Evolutionary conservation across 345 rosid genomes (phyloP), one percentile per base, ranked within the genome.

Genomic region (Populus davidiana): DNA sequence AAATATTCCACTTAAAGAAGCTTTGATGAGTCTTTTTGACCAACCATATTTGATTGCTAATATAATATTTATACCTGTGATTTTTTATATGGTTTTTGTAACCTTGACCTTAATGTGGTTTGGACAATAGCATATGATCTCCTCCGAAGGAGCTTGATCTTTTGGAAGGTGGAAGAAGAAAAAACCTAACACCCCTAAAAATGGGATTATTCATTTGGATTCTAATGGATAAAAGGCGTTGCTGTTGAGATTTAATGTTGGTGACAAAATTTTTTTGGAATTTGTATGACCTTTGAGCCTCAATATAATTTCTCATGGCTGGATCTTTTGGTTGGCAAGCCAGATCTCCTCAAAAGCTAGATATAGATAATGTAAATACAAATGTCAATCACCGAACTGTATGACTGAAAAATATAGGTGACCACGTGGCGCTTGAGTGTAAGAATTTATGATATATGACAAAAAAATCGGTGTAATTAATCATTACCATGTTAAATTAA

Each of bases 121-220:
- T 66, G 43, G 47, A 72, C 62, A 71, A 59, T 4, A 67, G 49
- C 75, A 72, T 43, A 11, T 67, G 64, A 71, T 74, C 39, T 56
- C 18, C 39, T 69, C 64, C 64, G 41, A 65, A 20, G 64, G 23
- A 62, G 61, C 29, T 67, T 67, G 71, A 72, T 78, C 33, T 31
- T 61, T 72, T 73, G 68, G 75, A 78, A 41, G 75, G 69, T 79
- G 9, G 47, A 71, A 63, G 78, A 79, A 79, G 78, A 77, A 75
- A 63, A 36, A 78, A 85, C 84, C 84, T 72, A 72, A 80, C 44
- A 33, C 71, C 6, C 20, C 16, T 25, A 35, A 78, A 70, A 21
- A 52, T 35, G 23, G 71, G 27, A 6, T 31, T 44, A 50, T 47
- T 71, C 75, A 73, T 71, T 67, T 56, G 56, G 75, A 64, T 52